Percentiles rank a stretch among this genome's conserved stretches.
These are phyloP conservation scores for Areca catechu DNA, from an alignment of 176 grass and related monocot genomes.

Conservation along the genomic window DNA sequence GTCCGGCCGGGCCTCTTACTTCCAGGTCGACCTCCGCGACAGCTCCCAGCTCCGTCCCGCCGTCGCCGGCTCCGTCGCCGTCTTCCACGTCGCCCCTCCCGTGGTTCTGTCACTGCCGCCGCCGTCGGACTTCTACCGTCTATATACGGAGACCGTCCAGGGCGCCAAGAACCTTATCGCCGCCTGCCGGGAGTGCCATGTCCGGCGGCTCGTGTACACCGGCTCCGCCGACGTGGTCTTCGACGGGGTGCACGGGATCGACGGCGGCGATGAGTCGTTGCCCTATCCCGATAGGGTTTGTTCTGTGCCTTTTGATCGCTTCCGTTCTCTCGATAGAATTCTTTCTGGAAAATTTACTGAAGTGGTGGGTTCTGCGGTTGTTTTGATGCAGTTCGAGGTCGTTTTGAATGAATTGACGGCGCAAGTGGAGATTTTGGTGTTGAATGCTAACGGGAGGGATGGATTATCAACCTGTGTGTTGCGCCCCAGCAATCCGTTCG, in stretches of 20 bases:
- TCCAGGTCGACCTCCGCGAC: constrained; percentile 33
- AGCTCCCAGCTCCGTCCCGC: constrained; percentile 12
- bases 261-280: constrained; percentile 43
- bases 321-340: background rate
- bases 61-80: constrained; percentile 31
- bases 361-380: background rate
- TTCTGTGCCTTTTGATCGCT: constrained; percentile 9
- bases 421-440: constrained; percentile 78
- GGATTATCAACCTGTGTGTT: constrained; percentile 65
- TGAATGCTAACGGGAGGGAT: constrained; percentile 44
- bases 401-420: constrained; percentile 55
- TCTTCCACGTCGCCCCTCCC: constrained; percentile 80
- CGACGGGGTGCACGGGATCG: constrained; percentile 28
- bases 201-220: constrained; percentile 61
- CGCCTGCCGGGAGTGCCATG: constrained; percentile 35
- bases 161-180: constrained; percentile 45
- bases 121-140: constrained; percentile 33
- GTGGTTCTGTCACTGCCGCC: background rate
- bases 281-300: constrained; percentile 60
- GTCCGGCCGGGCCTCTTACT: constrained; percentile 10
- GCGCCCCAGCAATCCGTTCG: constrained; percentile 77
- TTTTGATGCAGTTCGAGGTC: constrained; percentile 40
- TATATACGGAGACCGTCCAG: constrained; percentile 43
- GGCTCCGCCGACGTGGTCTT: constrained; percentile 54
- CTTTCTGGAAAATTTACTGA: background rate